These are phyloP conservation scores for Calocybe gambosa DNA, from an alignment of 1,284 basidiomycete species.

Conservation along the genomic window DNA sequence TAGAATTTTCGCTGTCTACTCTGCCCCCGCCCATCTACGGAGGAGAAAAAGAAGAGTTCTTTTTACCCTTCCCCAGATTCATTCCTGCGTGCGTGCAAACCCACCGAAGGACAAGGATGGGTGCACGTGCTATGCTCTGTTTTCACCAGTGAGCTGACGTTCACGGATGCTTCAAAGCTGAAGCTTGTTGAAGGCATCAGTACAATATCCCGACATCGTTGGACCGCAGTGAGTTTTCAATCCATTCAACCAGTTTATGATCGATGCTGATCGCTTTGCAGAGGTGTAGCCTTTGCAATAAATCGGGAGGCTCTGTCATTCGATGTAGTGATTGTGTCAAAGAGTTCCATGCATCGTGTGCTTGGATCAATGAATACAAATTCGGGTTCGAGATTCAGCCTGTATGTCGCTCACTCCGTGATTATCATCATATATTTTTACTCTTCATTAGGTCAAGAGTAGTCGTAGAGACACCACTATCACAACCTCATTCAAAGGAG, in stretches of 20 bases:
- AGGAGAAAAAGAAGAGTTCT: constrained; percentile 38
- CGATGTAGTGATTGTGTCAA: constrained; percentile 78
- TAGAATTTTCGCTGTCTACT: constrained; percentile 71
- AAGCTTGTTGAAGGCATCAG: constrained; percentile 86
- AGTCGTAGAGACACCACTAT: constrained; percentile 60
- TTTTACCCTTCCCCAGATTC: constrained; percentile 48
- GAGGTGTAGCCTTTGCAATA: constrained; percentile 61
- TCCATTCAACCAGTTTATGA: background rate
- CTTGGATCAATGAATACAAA: constrained; percentile 75
- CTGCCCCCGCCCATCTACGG: constrained; percentile 54
- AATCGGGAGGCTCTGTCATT: constrained; percentile 72
- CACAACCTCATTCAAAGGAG: constrained; percentile 80
- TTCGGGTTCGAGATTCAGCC: constrained; percentile 90
- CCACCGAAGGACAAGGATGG: constrained; percentile 93
- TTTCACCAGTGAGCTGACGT: constrained; percentile 80
- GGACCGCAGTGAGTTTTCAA: constrained; percentile 48
- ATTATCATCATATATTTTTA: background rate
- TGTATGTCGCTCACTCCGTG: constrained; percentile 37
- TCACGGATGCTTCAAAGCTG: constrained; percentile 67
- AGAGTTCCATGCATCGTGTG: constrained; percentile 87
- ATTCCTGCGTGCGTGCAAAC: constrained; percentile 82
- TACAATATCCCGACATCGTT: constrained; percentile 59
- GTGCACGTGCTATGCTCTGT: constrained; percentile 86
- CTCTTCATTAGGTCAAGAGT: constrained; percentile 58
- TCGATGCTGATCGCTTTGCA: constrained; percentile 19